Evolutionary conservation across 2,329 filamentous ascomycete genomes (phyloP).

Genomic region (Penicillium freii): DNA sequence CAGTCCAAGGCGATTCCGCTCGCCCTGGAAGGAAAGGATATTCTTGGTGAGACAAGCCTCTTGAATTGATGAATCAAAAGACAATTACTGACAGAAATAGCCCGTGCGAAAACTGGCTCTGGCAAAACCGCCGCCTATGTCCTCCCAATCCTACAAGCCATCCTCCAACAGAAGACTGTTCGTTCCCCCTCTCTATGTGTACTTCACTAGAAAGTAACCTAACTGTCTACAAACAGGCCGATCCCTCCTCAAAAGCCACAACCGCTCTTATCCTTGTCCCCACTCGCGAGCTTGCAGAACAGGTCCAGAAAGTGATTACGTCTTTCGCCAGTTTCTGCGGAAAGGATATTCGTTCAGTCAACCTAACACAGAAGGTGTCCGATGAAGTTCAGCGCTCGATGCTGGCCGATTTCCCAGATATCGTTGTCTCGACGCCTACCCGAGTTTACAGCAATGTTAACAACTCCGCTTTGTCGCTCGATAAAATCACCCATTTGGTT

Average conservation of each 20-base stretch:
- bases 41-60: slow-evolving; percentile 56
- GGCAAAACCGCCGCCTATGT: slow-evolving; percentile 98
- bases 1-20: slow-evolving; percentile 86
- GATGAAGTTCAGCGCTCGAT: slow-evolving; percentile 85
- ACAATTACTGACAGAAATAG: slow-evolving; percentile 42
- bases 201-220: not conserved
- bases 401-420: slow-evolving; percentile 79
- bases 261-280: slow-evolving; percentile 88
- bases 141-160: slow-evolving; percentile 79
- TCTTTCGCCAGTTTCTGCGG: slow-evolving; percentile 78
- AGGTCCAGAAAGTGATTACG: slow-evolving; percentile 77
- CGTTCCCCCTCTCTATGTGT: slow-evolving; percentile 9
- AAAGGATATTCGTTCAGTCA: slow-evolving; percentile 77
- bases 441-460: slow-evolving; percentile 76
- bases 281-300: slow-evolving; percentile 88
- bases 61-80: not conserved
- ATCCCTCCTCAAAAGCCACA: slow-evolving; percentile 50
- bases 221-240: slow-evolving; percentile 25
- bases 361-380: slow-evolving; percentile 85
- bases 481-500: slow-evolving; percentile 72
- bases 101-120: slow-evolving; percentile 89
- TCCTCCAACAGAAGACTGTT: slow-evolving; percentile 74
- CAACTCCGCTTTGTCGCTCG: slow-evolving; percentile 66
- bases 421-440: slow-evolving; percentile 89
- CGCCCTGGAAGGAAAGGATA: slow-evolving; percentile 81